phyloP scores from a whole-genome alignment of 2,329 filamentous ascomycete species.

The Aspergillus sp. region DNA sequence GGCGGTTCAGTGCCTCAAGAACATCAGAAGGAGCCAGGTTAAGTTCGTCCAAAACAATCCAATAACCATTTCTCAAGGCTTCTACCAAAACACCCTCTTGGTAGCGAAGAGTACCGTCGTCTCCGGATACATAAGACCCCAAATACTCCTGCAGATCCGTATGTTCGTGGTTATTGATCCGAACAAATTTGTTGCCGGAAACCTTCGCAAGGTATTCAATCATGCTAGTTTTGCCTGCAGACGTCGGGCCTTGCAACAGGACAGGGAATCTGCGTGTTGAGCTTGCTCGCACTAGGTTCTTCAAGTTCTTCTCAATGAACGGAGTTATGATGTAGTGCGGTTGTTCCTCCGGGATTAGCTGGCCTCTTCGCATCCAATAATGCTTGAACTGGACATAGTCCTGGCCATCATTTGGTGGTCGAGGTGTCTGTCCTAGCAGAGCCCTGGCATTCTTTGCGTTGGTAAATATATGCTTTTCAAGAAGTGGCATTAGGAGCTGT shows the following conservation, averaged over 20 bases:
- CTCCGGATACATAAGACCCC: slow-evolving; percentile 84
- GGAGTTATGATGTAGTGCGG: slow-evolving; percentile 94
- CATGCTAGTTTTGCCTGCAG: slow-evolving; percentile 98
- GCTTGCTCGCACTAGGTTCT: slow-evolving; percentile 90
- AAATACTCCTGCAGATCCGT: slow-evolving; percentile 98
- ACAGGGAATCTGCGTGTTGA: slow-evolving; percentile 92
- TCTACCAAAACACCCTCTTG: slow-evolving; percentile 93
- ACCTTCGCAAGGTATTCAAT: slow-evolving; percentile 97
- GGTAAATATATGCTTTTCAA: slow-evolving; percentile 76
- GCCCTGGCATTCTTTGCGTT: slow-evolving; percentile 67
- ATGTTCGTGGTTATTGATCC: slow-evolving; percentile 99
- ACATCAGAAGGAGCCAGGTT: slow-evolving; percentile 97
- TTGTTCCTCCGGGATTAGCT: slow-evolving; percentile 65
- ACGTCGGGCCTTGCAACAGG: slow-evolving; percentile 93
- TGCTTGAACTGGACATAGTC: slow-evolving; percentile 82
- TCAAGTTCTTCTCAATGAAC: slow-evolving; percentile 89
- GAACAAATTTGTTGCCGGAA: slow-evolving; percentile 93
- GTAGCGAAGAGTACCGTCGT: slow-evolving; percentile 81
- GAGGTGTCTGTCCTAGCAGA: slow-evolving; percentile 74
- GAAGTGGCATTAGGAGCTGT: slow-evolving; percentile 71
- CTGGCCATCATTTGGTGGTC: slow-evolving; percentile 71
- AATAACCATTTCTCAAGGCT: slow-evolving; percentile 87
- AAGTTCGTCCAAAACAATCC: slow-evolving; percentile 97
- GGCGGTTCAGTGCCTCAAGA: slow-evolving; percentile 88
- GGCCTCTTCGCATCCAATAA: slow-evolving; percentile 85